Evolutionary conservation across 1,284 basidiomycete genomes (phyloP).

Genomic region (Ustilago trichophora): DNA sequence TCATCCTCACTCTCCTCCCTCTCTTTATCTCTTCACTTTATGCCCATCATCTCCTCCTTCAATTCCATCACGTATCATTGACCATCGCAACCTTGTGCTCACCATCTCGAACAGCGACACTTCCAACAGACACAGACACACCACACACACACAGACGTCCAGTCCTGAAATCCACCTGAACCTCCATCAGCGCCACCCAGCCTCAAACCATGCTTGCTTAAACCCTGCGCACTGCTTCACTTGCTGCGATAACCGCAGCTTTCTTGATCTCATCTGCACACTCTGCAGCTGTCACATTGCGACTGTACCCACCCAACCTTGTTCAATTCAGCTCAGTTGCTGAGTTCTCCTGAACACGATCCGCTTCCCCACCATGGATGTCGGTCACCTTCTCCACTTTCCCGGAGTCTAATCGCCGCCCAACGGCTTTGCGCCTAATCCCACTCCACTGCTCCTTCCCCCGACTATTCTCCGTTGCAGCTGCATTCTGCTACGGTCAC

Average conservation of each 20-base stretch:
- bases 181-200: constrained; percentile 2
- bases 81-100: too few species aligned
- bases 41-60: not conserved
- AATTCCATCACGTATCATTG: not conserved
- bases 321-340: constrained; percentile 4
- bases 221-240: not conserved
- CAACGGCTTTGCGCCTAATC: too few species aligned
- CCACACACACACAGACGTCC: too few species aligned
- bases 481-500: constrained; percentile 2
- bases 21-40: not conserved
- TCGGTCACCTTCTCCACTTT: constrained; percentile 25
- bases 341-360: constrained; percentile 5
- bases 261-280: constrained; percentile 5
- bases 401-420: constrained; percentile 29
- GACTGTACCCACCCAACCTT: constrained; percentile 19
- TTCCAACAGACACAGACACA: too few species aligned
- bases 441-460: too few species aligned
- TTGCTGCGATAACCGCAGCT: constrained; percentile 1
- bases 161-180: too few species aligned
- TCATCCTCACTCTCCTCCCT: not conserved
- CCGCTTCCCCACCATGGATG: constrained; percentile 44
- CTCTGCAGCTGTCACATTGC: constrained; percentile 13
- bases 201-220: constrained; percentile 22
- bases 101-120: too few species aligned
- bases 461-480: too few species aligned